Evolutionary conservation across 345 rosid species (phyloP), one percentile per base, ranked within the genome.

Genomic region (Carallia brachiata): DNA sequence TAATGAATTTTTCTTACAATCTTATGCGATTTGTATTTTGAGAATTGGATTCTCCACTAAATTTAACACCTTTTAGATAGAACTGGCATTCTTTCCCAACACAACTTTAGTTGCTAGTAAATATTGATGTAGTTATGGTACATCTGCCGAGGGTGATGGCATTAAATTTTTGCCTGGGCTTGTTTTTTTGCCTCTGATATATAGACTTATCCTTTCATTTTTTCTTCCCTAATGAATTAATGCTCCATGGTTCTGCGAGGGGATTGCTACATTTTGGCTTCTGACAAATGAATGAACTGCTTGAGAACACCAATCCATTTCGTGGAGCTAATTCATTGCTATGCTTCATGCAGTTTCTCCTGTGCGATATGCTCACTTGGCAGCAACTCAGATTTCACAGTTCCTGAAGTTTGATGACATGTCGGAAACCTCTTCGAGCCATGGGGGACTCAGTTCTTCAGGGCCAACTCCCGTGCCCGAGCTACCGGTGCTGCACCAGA

Each of bases 361-460:
- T 7, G 53, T 76, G 2, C 56, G 72, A 12, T 71, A 76, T 6
- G 79, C 79, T 12, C 79, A 76, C 63, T 15, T 76, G 52, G 79
- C 79, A 47, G 75, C 79, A 16, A 34, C 63, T 30, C 75, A 76
- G 67, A 27, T 76, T 55, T 39, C 63, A 10, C 65, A 53, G 2
- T 70, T 76, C 65, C 40, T 76, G 79, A 76, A 76, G 65, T 76
- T 66, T 40, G 79, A 76, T 23, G 79, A 71, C 55, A 61, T 61
- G 71, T 76, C 69, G 1, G 79, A 76, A 56, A 70, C 70, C 0
- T 53, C 72, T 2, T 76, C 79, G 27, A 66, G 85, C 60, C 76
- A 78, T 17, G 70, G 61, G 13, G 73, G 66, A 1, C 40, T 56
- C 7, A 74, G 81, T 2, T 40, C 70, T 48, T 52, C 75, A 1